Conservation (phyloP, 345 rosid species). For the Sisymbrium irio region DNA sequence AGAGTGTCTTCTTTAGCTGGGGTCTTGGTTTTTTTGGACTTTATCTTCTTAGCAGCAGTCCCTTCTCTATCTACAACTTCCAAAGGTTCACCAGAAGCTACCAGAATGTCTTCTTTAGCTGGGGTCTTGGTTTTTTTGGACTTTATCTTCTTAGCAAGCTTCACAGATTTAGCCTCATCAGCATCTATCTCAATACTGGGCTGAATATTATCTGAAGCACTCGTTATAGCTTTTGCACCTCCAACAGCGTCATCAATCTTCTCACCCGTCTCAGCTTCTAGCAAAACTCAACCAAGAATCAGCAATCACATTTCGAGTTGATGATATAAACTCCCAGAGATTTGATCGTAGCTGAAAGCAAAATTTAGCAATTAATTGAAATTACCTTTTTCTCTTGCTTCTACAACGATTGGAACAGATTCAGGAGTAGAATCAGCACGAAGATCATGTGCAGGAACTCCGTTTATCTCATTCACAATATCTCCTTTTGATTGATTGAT, state of each 20-base stretch:
- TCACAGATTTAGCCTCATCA: conserved; percentile 22
- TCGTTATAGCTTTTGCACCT: conserved; percentile 4
- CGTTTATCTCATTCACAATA: neutral
- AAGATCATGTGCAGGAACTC: neutral
- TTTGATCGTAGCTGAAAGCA: neutral
- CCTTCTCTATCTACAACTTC: too few relatives aligned
- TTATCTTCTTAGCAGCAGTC: too few relatives aligned
- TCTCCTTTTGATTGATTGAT: neutral
- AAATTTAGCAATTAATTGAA: neutral
- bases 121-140: conserved; percentile 37
- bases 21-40: too few relatives aligned
- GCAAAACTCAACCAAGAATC: conserved; percentile 8
- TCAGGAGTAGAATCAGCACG: conserved; percentile 13
- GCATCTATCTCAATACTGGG: conserved; percentile 5
- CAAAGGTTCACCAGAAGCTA: conserved; percentile 21
- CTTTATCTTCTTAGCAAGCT: conserved; percentile 46
- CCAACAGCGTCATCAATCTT: conserved; percentile 1
- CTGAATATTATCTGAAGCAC: conserved; percentile 11
- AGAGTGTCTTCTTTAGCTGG: too few relatives aligned
- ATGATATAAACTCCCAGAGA: neutral
- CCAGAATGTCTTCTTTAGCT: conserved; percentile 12
- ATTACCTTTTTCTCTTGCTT: conserved; percentile 8
- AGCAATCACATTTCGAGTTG: neutral
- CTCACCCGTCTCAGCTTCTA: conserved; percentile 11
- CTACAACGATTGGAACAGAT: neutral